Base-by-base conservation (phyloP, 306 rosid genomes). In the Prunus armeniaca region DNA sequence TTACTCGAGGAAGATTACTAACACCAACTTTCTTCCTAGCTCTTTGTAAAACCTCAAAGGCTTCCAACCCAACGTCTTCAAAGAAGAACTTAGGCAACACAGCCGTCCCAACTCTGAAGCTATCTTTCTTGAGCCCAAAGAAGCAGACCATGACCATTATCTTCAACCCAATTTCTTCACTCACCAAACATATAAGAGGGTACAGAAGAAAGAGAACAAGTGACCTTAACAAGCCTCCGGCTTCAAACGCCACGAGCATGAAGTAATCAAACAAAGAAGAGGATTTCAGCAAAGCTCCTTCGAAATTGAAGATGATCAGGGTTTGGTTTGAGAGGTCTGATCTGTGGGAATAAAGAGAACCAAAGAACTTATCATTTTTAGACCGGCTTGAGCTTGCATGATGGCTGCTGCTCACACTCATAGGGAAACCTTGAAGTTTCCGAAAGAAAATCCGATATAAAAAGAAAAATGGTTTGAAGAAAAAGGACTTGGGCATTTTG, bases 171-270 rank as follows among this genome's bases (percentile, higher is more conserved):
- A 58, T 67, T 24, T 85, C 83, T 1, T 67, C 73, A 22, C 92
- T 82, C 2, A 83, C 83, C 13, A 86, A 57, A 30, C 84, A 84
- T 5, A 88, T 75, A 4, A 92, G 45, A 76, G 98, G 98, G 87
- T 87, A 92, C 1, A 81, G 17, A 4, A 90, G 78, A 28, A 90
- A 67, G 0, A 91, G 83, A 12, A 84, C 3, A 9, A 84, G 5
- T 38, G 92, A 92, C 78, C 98, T 79, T 4, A 91, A 3, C 0
- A 85, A 54, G 19, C 91, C 85, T 25, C 96, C 96, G 1, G 91
- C 93, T 80, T 94, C 98, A 50, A 94, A 91, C 2, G 98, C 97
- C 56, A 90, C 97, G 9, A 94, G 90, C 97, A 92, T 90, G 89
- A 94, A 94, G 76, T 91, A 92, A 4, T 94, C 84, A 70, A 92